These are phyloP conservation scores for Geoglossum glabrum DNA, from an alignment of 495 filamentous ascomycete genomes.

Conservation along the genomic window DNA sequence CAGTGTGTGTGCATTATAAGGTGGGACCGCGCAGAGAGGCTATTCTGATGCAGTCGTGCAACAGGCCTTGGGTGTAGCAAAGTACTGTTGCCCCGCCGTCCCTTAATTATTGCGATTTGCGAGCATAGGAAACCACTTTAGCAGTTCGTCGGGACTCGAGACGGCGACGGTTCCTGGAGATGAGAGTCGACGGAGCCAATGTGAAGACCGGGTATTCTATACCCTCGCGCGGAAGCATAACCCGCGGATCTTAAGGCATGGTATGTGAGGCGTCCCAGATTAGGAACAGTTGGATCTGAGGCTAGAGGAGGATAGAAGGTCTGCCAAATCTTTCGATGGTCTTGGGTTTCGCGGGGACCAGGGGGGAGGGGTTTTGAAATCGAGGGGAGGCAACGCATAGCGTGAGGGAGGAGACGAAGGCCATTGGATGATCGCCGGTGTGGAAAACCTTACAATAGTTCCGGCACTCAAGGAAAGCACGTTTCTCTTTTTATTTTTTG, in stretches of 20 bases:
- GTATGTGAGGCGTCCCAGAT: slow-evolving; percentile 6
- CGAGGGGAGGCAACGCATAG: neutral
- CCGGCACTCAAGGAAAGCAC: neutral
- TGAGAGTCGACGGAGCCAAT: slow-evolving; percentile 1
- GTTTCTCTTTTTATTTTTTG: neutral
- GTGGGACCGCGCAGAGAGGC: neutral
- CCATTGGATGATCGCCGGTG: neutral
- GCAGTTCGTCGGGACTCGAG: slow-evolving; percentile 17
- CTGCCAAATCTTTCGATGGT: neutral
- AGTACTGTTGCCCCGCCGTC: neutral
- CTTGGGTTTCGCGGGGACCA: neutral
- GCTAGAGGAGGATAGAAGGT: neutral
- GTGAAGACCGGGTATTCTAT: slow-evolving; percentile 1
- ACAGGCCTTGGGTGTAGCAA: neutral
- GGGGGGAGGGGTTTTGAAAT: neutral
- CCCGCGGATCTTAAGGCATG: slow-evolving; percentile 37
- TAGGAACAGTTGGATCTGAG: neutral
- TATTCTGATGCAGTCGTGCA: neutral
- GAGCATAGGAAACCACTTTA: neutral
- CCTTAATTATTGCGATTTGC: neutral
- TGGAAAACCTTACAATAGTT: neutral
- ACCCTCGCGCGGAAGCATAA: slow-evolving; percentile 26
- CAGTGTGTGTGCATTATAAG: neutral
- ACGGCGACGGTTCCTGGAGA: slow-evolving; percentile 23
- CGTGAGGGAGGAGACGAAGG: neutral